Conservation (phyloP, 306 rosid genomes). For the Dicorynia guianensis region DNA sequence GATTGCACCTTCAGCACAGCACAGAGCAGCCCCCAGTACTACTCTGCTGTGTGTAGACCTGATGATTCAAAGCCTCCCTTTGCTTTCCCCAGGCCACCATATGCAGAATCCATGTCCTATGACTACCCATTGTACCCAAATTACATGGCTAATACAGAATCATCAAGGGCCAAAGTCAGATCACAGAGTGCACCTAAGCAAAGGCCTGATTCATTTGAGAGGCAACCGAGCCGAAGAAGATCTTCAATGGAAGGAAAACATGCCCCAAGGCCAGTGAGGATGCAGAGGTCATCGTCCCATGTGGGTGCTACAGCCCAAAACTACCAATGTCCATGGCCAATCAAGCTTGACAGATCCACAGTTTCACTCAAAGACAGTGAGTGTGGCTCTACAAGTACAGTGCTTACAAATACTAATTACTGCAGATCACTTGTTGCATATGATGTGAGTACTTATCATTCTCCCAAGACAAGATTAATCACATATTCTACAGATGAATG, state of each 20-base stretch:
- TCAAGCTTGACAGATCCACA: slow-evolving; percentile 78
- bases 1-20: slow-evolving; percentile 66
- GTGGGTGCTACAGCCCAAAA: slow-evolving; percentile 69
- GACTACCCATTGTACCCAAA: slow-evolving; percentile 76
- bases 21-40: slow-evolving; percentile 79
- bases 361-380: slow-evolving; percentile 85
- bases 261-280: slow-evolving; percentile 81
- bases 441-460: slow-evolving; percentile 62
- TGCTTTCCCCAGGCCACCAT: slow-evolving; percentile 66
- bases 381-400: slow-evolving; percentile 84
- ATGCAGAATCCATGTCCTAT: slow-evolving; percentile 62
- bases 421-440: slow-evolving; percentile 74
- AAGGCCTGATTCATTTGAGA: slow-evolving; percentile 77
- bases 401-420: slow-evolving; percentile 68
- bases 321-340: slow-evolving; percentile 76
- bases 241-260: slow-evolving; percentile 77
- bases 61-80: slow-evolving; percentile 63
- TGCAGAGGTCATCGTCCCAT: slow-evolving; percentile 94
- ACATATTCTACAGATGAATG: not conserved
- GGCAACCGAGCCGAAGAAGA: slow-evolving; percentile 78
- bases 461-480: not conserved
- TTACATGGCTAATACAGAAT: slow-evolving; percentile 95
- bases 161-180: slow-evolving; percentile 83
- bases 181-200: slow-evolving; percentile 95
- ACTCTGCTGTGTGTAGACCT: slow-evolving; percentile 56